phyloP scores from a whole-genome alignment of 2,329 filamentous ascomycete genomes.

The Phialophora chinensis region DNA sequence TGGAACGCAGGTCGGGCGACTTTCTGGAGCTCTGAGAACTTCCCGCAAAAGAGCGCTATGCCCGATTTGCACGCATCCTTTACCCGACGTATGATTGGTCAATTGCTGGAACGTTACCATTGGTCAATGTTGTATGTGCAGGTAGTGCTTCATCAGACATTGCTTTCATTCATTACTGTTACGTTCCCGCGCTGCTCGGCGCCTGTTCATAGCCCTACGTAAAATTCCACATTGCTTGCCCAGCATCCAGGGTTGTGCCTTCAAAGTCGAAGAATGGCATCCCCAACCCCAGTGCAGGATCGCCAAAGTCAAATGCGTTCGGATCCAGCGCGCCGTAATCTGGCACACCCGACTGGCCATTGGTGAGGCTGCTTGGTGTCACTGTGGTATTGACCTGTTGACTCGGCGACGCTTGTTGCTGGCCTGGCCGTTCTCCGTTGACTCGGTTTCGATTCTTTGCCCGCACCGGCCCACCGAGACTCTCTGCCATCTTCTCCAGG shows the following conservation, averaged over 20 bases:
- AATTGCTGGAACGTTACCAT: neutral
- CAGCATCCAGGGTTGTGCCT: constrained; percentile 37
- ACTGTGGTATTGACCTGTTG: constrained; percentile 22
- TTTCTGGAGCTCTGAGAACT: constrained; percentile 24
- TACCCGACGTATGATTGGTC: constrained; percentile 30
- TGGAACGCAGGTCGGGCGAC: constrained; percentile 12
- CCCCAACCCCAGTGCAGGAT: constrained; percentile 38
- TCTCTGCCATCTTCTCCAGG: constrained; percentile 44
- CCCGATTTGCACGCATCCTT: constrained; percentile 23
- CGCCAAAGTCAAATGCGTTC: constrained; percentile 39
- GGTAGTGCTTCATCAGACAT: neutral
- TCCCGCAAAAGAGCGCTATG: constrained; percentile 25
- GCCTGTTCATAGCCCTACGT: constrained; percentile 4
- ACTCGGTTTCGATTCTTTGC: constrained; percentile 27
- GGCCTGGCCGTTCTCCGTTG: constrained; percentile 28
- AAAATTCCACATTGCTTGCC: constrained; percentile 38
- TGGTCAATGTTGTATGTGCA: neutral
- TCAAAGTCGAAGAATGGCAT: constrained; percentile 43
- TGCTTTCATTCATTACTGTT: neutral
- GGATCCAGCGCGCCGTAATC: constrained; percentile 35
- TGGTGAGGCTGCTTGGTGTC: constrained; percentile 15
- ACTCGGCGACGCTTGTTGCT: constrained; percentile 26
- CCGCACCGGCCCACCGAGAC: constrained; percentile 33
- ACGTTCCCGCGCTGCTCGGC: neutral
- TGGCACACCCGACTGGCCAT: constrained; percentile 28